Evolutionary conservation across 2,329 filamentous ascomycete species (phyloP).

Genomic region (Whalleya microplaca): DNA sequence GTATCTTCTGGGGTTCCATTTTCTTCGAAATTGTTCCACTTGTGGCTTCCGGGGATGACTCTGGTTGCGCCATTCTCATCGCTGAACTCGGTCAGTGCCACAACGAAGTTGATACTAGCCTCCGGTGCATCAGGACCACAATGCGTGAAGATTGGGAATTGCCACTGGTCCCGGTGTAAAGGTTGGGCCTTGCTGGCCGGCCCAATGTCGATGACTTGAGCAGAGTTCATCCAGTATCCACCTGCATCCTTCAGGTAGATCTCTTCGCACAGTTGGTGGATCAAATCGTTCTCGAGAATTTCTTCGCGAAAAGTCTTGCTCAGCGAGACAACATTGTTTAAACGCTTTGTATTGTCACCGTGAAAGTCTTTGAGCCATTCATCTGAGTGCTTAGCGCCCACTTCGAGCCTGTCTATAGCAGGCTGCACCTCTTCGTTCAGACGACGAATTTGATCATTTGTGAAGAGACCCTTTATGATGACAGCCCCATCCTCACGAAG

Average conservation of each 20-base stretch:
- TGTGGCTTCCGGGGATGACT: conserved; percentile 36
- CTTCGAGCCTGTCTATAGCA: conserved; percentile 18
- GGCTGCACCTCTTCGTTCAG: conserved; percentile 33
- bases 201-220: conserved; percentile 31
- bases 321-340: conserved; percentile 28
- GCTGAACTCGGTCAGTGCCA: conserved; percentile 34
- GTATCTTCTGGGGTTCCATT: conserved; percentile 25
- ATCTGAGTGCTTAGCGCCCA: conserved; percentile 26
- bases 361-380: conserved; percentile 28
- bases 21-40: conserved; percentile 27
- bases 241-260: conserved; percentile 32
- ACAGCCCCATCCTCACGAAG: conserved; percentile 29
- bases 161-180: conserved; percentile 36
- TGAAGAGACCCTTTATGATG: conserved; percentile 33
- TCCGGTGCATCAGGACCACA: conserved; percentile 32
- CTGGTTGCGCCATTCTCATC: conserved; percentile 37
- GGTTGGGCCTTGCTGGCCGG: conserved; percentile 31
- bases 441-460: conserved; percentile 22
- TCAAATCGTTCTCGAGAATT: conserved; percentile 35
- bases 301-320: conserved; percentile 34
- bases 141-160: conserved; percentile 33
- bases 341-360: conserved; percentile 32
- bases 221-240: conserved; percentile 33
- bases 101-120: conserved; percentile 34
- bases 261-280: conserved; percentile 32